phyloP scores from a whole-genome alignment of 805 yeast species.

The Monosporozyma unispora region DNA sequence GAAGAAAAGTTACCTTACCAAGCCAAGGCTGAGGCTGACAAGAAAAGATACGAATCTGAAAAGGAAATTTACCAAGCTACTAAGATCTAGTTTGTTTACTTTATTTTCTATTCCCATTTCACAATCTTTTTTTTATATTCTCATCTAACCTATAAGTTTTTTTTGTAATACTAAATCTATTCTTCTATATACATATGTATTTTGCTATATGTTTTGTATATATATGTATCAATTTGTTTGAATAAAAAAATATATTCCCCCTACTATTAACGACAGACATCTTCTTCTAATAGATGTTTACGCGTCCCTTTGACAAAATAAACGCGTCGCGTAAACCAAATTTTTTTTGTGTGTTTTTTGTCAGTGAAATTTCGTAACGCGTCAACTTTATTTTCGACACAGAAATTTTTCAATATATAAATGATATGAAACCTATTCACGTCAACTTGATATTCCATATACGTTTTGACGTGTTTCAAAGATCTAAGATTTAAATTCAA shows the following conservation, averaged over 20 bases:
- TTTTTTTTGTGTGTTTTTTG: constrained; percentile 2
- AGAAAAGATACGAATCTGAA: constrained; percentile 94
- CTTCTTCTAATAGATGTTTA: not conserved
- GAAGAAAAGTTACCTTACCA: constrained; percentile 87
- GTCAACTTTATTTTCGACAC: not conserved
- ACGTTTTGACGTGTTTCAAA: too few relatives aligned
- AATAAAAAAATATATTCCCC: not conserved
- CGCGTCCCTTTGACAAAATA: not conserved
- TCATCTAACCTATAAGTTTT: not conserved
- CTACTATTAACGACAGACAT: not conserved
- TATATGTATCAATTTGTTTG: not conserved
- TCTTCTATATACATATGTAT: not conserved
- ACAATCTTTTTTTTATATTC: not conserved
- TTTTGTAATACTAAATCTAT: not conserved
- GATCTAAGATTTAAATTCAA: not conserved
- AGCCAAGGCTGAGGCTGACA: constrained; percentile 88
- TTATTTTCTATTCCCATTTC: too few relatives aligned
- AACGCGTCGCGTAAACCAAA: constrained; percentile 8
- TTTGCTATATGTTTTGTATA: not conserved
- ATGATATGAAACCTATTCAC: not conserved
- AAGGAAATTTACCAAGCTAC: constrained; percentile 72
- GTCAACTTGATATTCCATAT: too few relatives aligned
- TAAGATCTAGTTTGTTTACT: constrained; percentile 17
- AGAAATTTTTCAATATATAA: not conserved
- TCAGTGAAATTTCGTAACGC: not conserved